A percentile compares a stretch with the other conserved stretches of the same genome.
These are phyloP conservation scores for Polytrichum formosum DNA, from an alignment of 225 moss, liverwort and hornwort species.

Conservation along the genomic window DNA sequence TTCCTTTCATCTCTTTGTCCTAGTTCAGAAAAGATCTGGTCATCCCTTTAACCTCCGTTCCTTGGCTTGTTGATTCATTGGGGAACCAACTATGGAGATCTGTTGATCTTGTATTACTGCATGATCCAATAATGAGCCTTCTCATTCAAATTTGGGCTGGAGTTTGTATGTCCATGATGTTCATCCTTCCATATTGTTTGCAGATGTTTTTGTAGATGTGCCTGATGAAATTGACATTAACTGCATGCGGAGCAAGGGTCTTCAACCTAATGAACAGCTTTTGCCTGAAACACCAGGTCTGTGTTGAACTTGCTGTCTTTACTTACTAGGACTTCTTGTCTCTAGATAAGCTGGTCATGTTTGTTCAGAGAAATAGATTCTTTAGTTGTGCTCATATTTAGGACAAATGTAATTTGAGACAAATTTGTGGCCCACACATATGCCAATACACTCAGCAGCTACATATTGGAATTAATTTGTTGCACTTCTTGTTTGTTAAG, in stretches of 20 bases:
- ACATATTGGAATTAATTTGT: no score
- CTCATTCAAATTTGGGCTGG: not conserved
- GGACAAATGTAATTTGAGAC: no score
- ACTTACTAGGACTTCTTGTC: not conserved
- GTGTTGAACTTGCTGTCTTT: constrained; percentile 1
- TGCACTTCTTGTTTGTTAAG: no score
- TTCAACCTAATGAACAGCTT: constrained; percentile 80
- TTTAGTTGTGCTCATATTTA: no score
- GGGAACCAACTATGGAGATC: not conserved
- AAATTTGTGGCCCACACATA: no score
- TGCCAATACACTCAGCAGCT: no score
- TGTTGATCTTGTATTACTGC: not conserved
- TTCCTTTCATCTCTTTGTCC: no score
- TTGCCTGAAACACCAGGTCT: constrained; percentile 81
- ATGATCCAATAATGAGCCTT: not conserved
- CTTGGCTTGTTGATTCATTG: no score
- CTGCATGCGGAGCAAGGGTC: constrained; percentile 76
- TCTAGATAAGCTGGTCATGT: no score
- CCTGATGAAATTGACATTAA: constrained; percentile 95
- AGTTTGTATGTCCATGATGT: not conserved
- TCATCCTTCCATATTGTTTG: constrained; percentile 8
- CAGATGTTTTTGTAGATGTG: constrained; percentile 98
- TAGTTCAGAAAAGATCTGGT: no score
- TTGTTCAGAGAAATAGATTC: no score
- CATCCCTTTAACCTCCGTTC: no score